phyloP scores from a whole-genome alignment of 306 rosid species.

The Dicorynia guianensis region DNA sequence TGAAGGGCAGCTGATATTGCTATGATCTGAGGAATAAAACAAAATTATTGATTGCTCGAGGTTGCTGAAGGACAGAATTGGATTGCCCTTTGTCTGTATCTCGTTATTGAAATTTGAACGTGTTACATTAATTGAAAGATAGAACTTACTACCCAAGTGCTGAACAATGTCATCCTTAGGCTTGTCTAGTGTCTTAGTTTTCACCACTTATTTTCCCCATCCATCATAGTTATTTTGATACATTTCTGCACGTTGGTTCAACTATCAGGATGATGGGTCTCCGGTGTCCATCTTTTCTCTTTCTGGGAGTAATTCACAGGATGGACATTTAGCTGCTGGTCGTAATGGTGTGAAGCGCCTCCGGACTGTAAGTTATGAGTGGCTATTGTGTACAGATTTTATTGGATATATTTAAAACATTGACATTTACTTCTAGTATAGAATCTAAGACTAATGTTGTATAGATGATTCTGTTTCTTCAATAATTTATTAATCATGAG shows the following conservation, averaged over 20 bases:
- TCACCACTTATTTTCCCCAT: not conserved
- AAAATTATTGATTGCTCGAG: no score
- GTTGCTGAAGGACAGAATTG: no score
- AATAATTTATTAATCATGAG: not conserved
- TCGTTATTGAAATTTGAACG: not conserved
- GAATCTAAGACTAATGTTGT: not conserved
- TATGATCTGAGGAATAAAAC: not conserved
- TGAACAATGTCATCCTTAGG: not conserved
- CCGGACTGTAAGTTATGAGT: slow-evolving; percentile 65
- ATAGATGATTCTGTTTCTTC: not conserved
- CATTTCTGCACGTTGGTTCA: slow-evolving; percentile 11
- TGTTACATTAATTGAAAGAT: not conserved
- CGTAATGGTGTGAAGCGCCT: slow-evolving; percentile 95
- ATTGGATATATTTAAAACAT: slow-evolving; percentile 3
- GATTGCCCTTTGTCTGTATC: not conserved
- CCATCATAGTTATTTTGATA: not conserved
- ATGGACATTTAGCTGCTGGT: slow-evolving; percentile 91
- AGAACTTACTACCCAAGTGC: not conserved
- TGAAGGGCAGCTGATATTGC: not conserved
- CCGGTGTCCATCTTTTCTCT: slow-evolving; percentile 86
- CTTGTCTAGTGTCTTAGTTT: not conserved
- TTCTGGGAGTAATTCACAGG: slow-evolving; percentile 87
- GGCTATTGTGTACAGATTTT: not conserved
- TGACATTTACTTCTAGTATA: not conserved
- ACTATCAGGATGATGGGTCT: slow-evolving; percentile 86